Evolutionary conservation across 2,329 filamentous ascomycete genomes (phyloP).

Genomic region (Zymoseptoria crescenta): DNA sequence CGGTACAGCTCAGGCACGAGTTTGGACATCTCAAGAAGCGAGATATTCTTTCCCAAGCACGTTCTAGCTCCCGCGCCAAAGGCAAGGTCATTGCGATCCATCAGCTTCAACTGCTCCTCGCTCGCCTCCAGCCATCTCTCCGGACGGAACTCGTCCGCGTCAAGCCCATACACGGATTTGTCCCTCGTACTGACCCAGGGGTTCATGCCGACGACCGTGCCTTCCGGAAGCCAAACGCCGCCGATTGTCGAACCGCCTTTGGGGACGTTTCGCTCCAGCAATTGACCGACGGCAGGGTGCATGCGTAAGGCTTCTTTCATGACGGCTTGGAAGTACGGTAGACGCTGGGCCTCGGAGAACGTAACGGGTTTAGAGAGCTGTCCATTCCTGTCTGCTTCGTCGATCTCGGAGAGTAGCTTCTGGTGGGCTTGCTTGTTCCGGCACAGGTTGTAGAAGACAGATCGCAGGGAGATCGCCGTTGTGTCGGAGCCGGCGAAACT

Average conservation of each 20-base stretch:
- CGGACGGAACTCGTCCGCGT: slow-evolving; percentile 28
- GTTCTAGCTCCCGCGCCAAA: slow-evolving; percentile 14
- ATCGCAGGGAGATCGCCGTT: slow-evolving; percentile 7
- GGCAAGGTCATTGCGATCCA: slow-evolving; percentile 35
- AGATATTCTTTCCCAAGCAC: slow-evolving; percentile 9
- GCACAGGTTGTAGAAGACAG: slow-evolving; percentile 34
- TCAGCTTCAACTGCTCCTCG: slow-evolving; percentile 34
- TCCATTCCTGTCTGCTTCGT: slow-evolving; percentile 18
- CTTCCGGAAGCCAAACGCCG: slow-evolving; percentile 27
- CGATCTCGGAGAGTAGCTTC: slow-evolving; percentile 31
- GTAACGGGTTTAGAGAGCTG: slow-evolving; percentile 25
- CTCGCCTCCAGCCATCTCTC: slow-evolving; percentile 29
- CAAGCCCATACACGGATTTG: slow-evolving; percentile 24
- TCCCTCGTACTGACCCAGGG: slow-evolving; percentile 30
- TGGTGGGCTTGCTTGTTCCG: slow-evolving; percentile 26
- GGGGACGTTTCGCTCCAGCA: slow-evolving; percentile 34
- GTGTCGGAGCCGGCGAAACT: slow-evolving; percentile 37
- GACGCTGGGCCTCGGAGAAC: slow-evolving; percentile 27
- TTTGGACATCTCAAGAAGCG: slow-evolving; percentile 13
- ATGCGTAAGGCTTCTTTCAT: slow-evolving; percentile 39
- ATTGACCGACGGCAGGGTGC: slow-evolving; percentile 38
- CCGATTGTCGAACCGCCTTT: slow-evolving; percentile 32
- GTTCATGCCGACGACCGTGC: slow-evolving; percentile 26
- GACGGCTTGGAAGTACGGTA: slow-evolving; percentile 37
- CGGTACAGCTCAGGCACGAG: slow-evolving; percentile 23